These are phyloP conservation scores for Picocystis sp. DNA, from an alignment of 163 green algal genomes.

Conservation along the genomic window DNA sequence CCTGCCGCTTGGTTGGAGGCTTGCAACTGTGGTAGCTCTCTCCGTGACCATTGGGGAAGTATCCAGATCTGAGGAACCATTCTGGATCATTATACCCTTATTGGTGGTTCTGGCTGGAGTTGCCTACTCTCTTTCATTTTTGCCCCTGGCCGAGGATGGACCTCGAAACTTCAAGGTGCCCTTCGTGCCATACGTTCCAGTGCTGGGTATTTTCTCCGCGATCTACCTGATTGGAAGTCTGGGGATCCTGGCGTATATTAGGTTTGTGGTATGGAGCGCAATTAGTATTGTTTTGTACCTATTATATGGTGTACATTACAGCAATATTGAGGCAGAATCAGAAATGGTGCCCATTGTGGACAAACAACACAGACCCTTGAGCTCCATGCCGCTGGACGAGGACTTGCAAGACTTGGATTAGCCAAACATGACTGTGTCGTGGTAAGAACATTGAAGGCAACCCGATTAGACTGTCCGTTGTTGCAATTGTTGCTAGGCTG, in stretches of 20 bases:
- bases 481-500: no score
- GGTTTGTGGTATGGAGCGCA: conserved; percentile 42
- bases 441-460: no score
- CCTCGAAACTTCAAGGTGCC: conserved; percentile 35
- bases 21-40: background rate
- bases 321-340: background rate
- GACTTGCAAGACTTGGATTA: no score
- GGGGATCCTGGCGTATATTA: conserved; percentile 42
- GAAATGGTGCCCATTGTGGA: no score
- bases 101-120: background rate
- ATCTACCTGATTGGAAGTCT: conserved; percentile 50
- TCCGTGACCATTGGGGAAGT: background rate
- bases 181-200: conserved; percentile 30
- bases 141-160: background rate
- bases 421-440: no score
- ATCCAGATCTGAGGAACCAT: background rate
- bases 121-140: background rate
- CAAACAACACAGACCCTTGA: no score
- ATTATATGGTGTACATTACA: conserved; percentile 18
- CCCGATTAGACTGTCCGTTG: no score
- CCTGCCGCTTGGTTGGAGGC: background rate
- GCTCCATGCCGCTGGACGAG: no score
- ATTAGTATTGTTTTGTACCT: conserved; percentile 19
- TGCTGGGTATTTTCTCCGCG: conserved; percentile 38
- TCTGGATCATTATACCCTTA: background rate